phyloP scores from a whole-genome alignment of 106 monocot genomes.

The Dendrobium huoshanense region DNA sequence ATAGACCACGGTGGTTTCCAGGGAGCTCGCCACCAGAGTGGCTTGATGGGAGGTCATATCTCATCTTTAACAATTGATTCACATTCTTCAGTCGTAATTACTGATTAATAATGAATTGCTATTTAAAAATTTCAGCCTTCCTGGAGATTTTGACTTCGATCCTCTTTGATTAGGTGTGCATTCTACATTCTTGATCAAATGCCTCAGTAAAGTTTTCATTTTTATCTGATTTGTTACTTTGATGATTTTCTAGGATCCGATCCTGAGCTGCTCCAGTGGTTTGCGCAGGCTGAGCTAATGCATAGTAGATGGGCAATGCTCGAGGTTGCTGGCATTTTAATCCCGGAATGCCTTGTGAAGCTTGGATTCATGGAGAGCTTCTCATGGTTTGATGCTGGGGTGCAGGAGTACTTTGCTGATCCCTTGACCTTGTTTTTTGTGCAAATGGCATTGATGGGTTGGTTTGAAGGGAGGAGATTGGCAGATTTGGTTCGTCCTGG shows the following conservation, averaged over 20 bases:
- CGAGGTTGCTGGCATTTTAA: slow-evolving; percentile 68
- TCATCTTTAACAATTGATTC: not conserved
- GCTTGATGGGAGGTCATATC: slow-evolving; percentile 85
- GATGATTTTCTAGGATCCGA: slow-evolving; percentile 53
- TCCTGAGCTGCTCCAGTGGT: slow-evolving; percentile 73
- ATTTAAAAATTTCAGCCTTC: slow-evolving; percentile 41
- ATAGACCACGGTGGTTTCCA: slow-evolving; percentile 90
- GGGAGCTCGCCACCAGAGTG: slow-evolving; percentile 80
- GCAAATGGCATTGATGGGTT: slow-evolving; percentile 80
- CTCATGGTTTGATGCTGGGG: slow-evolving; percentile 75
- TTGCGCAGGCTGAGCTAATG: slow-evolving; percentile 88
- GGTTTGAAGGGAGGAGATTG: slow-evolving; percentile 89
- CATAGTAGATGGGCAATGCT: slow-evolving; percentile 95
- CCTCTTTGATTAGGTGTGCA: slow-evolving; percentile 73
- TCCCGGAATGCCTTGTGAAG: slow-evolving; percentile 63
- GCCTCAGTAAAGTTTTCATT: not conserved
- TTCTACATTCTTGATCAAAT: slow-evolving; percentile 1
- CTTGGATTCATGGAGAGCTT: slow-evolving; percentile 58
- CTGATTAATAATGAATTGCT: too few relatives aligned
- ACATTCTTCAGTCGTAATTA: not conserved
- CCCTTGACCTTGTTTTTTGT: slow-evolving; percentile 55
- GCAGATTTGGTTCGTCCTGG: slow-evolving; percentile 65
- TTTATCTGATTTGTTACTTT: not conserved
- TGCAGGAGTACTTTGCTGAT: slow-evolving; percentile 65
- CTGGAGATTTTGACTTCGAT: slow-evolving; percentile 89